Evolutionary conservation across 2,329 filamentous ascomycete genomes (phyloP), one percentile per base, ranked within the genome.

Genomic region (Stylonectria norvegica): DNA sequence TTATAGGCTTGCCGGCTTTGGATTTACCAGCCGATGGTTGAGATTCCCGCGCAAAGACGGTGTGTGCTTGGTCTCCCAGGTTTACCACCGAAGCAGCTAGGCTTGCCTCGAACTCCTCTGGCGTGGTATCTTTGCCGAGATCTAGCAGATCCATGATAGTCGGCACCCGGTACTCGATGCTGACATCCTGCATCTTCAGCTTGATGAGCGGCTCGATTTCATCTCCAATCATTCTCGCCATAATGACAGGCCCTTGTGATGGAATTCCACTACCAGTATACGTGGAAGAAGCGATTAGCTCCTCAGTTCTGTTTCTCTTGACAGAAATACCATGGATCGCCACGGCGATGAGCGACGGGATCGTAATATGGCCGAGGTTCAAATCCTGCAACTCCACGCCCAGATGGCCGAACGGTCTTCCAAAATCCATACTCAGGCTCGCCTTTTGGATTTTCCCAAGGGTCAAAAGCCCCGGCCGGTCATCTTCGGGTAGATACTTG

Each of bases 401-500:
- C 36, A 84, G 68, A 20, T 66, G 69, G 0, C 93, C 93, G 40
- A 96, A 71, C 23, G 77, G 73, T 2, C 81, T 76, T 30, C 83
- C 84, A 34, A 91, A 61, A 30, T 85, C 76, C 8, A 87, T 64
- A 18, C 73, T 70, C 7, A 78, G 64, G 19, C 83, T 74, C 5
- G 88, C 54, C 14, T 81, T 78, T 37, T 81, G 78, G 38, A 96
- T 63, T 20, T 80, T 71, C 1, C 76, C 72, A 25, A 98, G 70
- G 0, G 84, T 89, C 25, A 98, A 71, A 15, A 97, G 71, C 0
- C 93, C 93, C 2, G 93, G 93, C 2, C 90, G 79, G 55, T 98
- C 91, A 63, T 98, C 93, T 53, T 98, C 91, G 0, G 93, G 91
- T 3, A 98, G 73, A 60, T 97, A 97, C 60, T 96, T 97, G 5